Base-by-base conservation (phyloP, 768 basidiomycete genomes). In the Leucosporidium creatinivorum region DNA sequence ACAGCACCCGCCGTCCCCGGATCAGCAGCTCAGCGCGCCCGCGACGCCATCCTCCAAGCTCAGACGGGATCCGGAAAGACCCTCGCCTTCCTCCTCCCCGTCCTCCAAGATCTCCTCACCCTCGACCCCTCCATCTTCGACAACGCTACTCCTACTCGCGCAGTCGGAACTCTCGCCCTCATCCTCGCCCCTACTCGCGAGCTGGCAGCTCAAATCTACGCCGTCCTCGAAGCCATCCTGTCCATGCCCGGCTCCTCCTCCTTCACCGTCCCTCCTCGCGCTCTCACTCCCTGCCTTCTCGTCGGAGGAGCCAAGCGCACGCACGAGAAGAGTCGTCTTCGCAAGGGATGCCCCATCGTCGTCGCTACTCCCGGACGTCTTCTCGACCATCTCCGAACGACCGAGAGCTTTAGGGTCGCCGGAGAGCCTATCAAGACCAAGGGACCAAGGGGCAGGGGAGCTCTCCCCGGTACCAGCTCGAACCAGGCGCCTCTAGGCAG, bases 21-120 rank as follows among this genome's bases (percentile, higher is more conserved):
- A 17, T 44, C 74, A 7, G 82, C 88, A 67, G 92, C 94, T 78
- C 84, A 89, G 19, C 93, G 96, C 78, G 89, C 97, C 64, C 93
- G 96, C 78, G 90, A 92, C 18, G 93, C 97, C 77, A 97, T 94
- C 51, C 52, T 73, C 7, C 62, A 66, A 13, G 96, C 96, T 0
- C 96, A 94, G 3, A 99, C 96, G 7, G 94, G 94, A 63, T 97
- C 93, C 0, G 94, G 94, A 76, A 98, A 97, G 80, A 97, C 93
- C 0, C 80, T 97, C 28, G 85, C 93, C 4, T 98, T 89, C 80
- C 84, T 98, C 28, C 85, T 98, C 17, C 94, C 94, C 31, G 91
- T 98, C 77, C 84, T 98, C 54, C 91, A 97, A 69, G 92, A 94
- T 77, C 87, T 98, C 62, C 84, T 98, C 47, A 91, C 92, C 1